phyloP scores from a whole-genome alignment of 441 rosid genomes.

The Viola pubescens region DNA sequence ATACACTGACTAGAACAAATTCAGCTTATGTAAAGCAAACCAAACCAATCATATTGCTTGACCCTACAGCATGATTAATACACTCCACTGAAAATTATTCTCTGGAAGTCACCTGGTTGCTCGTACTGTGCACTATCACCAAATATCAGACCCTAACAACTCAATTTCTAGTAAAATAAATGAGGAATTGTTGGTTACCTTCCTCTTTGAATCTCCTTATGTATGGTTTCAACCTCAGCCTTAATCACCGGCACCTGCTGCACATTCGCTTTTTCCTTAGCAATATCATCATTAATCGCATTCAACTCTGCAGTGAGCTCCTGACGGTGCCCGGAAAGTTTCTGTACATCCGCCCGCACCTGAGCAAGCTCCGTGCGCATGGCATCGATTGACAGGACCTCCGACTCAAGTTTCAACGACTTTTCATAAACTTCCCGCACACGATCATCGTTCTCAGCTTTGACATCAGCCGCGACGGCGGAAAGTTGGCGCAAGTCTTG shows the following conservation, averaged over 20 bases:
- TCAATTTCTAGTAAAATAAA: too few species aligned
- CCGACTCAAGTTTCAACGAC: conserved; percentile 59
- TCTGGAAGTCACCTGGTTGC: too few species aligned
- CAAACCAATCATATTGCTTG: too few species aligned
- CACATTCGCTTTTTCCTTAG: conserved; percentile 40
- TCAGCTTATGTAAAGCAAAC: too few species aligned
- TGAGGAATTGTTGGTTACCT: conserved; percentile 30
- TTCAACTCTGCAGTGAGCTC: conserved; percentile 41
- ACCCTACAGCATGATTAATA: too few species aligned
- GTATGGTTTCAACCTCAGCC: conserved; percentile 44
- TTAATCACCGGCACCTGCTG: conserved; percentile 30
- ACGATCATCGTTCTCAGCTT: conserved; percentile 56
- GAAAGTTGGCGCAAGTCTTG: conserved; percentile 45
- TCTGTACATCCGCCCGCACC: conserved; percentile 45
- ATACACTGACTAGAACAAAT: too few species aligned
- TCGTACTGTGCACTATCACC: too few species aligned
- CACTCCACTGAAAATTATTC: too few species aligned
- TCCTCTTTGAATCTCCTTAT: conserved; percentile 56
- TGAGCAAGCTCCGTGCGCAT: conserved; percentile 45
- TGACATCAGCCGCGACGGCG: conserved; percentile 37
- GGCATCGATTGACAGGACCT: conserved; percentile 43
- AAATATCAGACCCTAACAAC: too few species aligned
- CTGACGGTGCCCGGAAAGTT: conserved; percentile 29
- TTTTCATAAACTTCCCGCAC: conserved; percentile 58
- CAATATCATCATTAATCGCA: conserved; percentile 36